Evolutionary conservation across 2,329 filamentous ascomycete species (phyloP), one percentile per base, ranked within the genome.

Genomic region (Teratosphaeria viscida): DNA sequence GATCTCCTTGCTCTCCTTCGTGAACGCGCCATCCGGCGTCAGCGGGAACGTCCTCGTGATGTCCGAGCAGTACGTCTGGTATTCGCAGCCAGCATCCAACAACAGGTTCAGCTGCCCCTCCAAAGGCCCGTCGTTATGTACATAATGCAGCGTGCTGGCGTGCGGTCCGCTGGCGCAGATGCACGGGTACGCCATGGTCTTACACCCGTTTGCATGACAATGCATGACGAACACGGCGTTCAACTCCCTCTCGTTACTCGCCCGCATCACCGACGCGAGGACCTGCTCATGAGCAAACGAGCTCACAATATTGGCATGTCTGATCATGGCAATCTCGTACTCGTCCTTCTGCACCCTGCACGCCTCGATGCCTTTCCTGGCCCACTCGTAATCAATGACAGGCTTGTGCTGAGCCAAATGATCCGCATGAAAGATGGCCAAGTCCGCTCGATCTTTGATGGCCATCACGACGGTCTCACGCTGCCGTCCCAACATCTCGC

Each of bases 41-140:
- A 96, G 85, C 1, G 92, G 92, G 70, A 96, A 95, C 0, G 90
- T 92, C 56, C 92, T 84, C 1, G 92, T 96, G 78, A 92, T 80
- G 63, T 86, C 83, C 19, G 78, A 74, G 59, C 76, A 77, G 63
- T 80, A 81, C 71, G 75, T 79, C 57, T 74, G 71, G 55, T 76
- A 75, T 65, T 81, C 78, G 60, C 72, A 86, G 26, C 90, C 92
- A 2, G 90, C 92, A 70, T 97, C 92, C 23, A 96, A 77, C 60
- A 96, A 81, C 57, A 96, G 75, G 67, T 95, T 87, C 58, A 89
- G 83, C 75, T 92, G 91, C 52, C 84, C 84, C 0, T 76, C 75
- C 39, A 92, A 76, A 0, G 85, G 80, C 68, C 86, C 81, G 64
- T 91, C 80, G 72, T 95, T 95, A 69, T 87, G 83, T 27, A 90